Percentiles rank a stretch among this genome's conserved stretches.
Evolutionary conservation across 148 eudicot genomes (phyloP).

Genomic region (Arctostaphylos glauca): DNA sequence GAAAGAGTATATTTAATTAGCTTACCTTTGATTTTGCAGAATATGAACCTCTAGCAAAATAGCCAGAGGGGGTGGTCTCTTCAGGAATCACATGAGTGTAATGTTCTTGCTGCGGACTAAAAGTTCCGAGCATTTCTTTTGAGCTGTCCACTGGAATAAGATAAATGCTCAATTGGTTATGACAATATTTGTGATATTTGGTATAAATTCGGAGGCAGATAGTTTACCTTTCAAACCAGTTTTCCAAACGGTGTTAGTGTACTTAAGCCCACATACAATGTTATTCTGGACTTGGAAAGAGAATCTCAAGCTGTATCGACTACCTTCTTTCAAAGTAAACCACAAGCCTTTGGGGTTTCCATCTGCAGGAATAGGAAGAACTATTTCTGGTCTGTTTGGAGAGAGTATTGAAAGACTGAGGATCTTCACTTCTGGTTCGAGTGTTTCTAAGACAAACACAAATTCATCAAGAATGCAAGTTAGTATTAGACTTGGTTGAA

Average conservation of each 20-base stretch:
- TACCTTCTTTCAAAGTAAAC: conserved; percentile 75
- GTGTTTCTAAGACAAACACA: conserved; percentile 34
- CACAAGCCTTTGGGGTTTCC: conserved; percentile 63
- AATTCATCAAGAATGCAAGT: background rate
- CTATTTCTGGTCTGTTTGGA: conserved; percentile 52
- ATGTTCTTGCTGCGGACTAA: conserved; percentile 64
- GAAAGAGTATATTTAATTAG: background rate
- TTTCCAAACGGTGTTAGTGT: conserved; percentile 69
- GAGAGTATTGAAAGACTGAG: conserved; percentile 55
- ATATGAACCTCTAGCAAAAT: conserved; percentile 64
- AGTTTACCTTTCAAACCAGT: conserved; percentile 58
- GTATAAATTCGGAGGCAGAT: background rate
- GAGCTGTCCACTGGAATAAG: conserved; percentile 48
- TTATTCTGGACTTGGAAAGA: conserved; percentile 56
- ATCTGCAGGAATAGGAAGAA: conserved; percentile 58
- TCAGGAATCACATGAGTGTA: conserved; percentile 64
- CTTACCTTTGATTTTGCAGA: conserved; percentile 58
- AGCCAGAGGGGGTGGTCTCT: conserved; percentile 64
- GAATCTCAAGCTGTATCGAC: conserved; percentile 58
- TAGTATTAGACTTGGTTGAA: background rate
- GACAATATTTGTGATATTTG: background rate
- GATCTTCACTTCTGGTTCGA: conserved; percentile 71
- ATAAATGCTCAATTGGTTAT: conserved; percentile 9
- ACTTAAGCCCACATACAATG: conserved; percentile 65
- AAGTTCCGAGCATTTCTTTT: conserved; percentile 71